Conservation (phyloP, 495 filamentous ascomycete genomes). For the Letharia columbiana region DNA sequence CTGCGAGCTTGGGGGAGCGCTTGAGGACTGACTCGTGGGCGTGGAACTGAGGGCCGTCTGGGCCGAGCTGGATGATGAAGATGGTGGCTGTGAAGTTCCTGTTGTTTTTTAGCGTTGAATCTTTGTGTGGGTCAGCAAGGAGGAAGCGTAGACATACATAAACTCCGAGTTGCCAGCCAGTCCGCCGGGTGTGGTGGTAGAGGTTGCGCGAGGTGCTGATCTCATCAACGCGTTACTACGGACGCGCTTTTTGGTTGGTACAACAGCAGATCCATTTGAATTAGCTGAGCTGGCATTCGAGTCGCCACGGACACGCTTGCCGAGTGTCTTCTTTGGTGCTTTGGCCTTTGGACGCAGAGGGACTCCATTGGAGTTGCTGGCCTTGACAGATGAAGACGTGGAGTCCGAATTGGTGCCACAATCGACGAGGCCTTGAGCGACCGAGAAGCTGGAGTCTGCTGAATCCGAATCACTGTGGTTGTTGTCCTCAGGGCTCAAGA, state of each 20-base stretch:
- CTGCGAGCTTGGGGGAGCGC: slow-evolving; percentile 4
- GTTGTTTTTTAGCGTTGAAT: background rate
- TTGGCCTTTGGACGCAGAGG: background rate
- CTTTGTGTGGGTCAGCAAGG: background rate
- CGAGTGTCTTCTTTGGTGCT: background rate
- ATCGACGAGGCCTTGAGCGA: background rate
- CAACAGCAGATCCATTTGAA: background rate
- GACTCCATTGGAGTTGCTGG: background rate
- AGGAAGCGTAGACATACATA: background rate
- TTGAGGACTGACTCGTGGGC: slow-evolving; percentile 16
- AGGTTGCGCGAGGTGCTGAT: slow-evolving; percentile 9
- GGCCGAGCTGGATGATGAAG: slow-evolving; percentile 15
- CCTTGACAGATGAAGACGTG: background rate
- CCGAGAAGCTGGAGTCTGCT: background rate
- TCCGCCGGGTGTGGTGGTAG: background rate
- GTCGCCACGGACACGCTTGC: background rate
- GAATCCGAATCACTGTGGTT: background rate
- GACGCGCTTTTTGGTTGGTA: background rate
- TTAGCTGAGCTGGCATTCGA: background rate
- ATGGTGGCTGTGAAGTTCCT: slow-evolving; percentile 15
- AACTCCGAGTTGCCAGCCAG: background rate
- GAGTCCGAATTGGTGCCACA: background rate
- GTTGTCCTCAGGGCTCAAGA: background rate
- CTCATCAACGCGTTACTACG: background rate
- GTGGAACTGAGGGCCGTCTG: slow-evolving; percentile 5